phyloP scores from a whole-genome alignment of 1,284 basidiomycete species.

The Dichomitus squalens region DNA sequence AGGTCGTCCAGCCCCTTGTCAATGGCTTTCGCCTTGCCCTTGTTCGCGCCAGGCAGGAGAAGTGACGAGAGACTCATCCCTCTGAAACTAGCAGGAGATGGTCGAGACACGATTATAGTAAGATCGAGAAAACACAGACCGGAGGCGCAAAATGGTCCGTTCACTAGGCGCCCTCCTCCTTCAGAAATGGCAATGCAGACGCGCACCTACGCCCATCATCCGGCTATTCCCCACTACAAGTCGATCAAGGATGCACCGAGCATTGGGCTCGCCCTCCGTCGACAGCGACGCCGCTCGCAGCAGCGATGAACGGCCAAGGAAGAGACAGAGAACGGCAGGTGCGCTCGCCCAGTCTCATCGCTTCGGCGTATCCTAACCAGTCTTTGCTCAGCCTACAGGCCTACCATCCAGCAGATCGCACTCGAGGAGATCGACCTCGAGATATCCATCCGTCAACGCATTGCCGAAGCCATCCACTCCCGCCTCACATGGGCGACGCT shows the following conservation, averaged over 20 bases:
- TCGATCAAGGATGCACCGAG: not conserved
- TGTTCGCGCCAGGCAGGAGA: conserved; percentile 27
- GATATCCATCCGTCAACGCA: conserved; percentile 57
- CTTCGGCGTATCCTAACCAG: not conserved
- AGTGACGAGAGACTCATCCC: conserved; percentile 38
- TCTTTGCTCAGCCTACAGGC: conserved; percentile 5
- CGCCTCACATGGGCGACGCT: conserved; percentile 68
- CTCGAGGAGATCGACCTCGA: conserved; percentile 65
- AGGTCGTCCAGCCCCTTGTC: conserved; percentile 38
- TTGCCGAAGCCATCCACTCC: conserved; percentile 57
- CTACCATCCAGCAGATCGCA: conserved; percentile 28
- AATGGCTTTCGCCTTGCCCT: conserved; percentile 30
- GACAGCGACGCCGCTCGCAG: not conserved
- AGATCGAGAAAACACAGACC: not conserved
- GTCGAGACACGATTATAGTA: not conserved
- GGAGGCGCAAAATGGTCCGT: not conserved
- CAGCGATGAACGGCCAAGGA: not conserved
- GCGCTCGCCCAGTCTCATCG: not conserved
- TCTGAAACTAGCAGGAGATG: not conserved
- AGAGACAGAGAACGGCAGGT: not conserved
- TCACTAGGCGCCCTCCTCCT: not conserved
- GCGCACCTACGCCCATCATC: too few relatives aligned
- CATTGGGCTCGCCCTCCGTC: not conserved
- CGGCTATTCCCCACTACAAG: too few relatives aligned
- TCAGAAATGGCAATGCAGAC: too few relatives aligned